These are phyloP conservation scores for Aspergillus brasiliensis DNA, from an alignment of 2,329 filamentous ascomycete species.

Conservation along the genomic window DNA sequence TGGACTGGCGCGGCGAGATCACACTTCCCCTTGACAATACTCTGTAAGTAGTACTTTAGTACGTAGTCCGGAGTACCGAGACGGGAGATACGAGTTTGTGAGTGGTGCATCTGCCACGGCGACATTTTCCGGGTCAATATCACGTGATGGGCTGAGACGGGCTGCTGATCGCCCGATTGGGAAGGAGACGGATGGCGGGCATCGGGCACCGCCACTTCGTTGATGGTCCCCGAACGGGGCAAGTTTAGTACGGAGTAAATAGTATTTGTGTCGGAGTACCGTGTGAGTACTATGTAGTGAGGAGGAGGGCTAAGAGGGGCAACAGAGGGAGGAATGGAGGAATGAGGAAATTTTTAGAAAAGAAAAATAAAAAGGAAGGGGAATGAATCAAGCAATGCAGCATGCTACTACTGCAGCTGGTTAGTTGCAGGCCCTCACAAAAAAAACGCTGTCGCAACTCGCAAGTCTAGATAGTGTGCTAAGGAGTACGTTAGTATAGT, in stretches of 20 bases:
- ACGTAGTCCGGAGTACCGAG: no score
- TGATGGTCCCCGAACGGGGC: background rate
- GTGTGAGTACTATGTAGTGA: background rate
- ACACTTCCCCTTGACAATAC: no score
- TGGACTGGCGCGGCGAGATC: no score
- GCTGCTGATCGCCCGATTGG: background rate
- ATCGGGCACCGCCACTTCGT: background rate
- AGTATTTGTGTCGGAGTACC: no score
- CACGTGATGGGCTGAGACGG: background rate
- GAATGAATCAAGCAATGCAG: background rate
- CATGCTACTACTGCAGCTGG: background rate
- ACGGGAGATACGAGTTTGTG: no score
- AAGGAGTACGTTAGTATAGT: no score
- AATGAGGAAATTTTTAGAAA: background rate
- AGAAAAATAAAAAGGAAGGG: background rate
- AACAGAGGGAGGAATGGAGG: background rate
- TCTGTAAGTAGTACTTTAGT: no score
- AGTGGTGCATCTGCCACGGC: background rate
- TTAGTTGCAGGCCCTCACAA: background rate
- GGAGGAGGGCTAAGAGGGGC: background rate
- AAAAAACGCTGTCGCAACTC: background rate
- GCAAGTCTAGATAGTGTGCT: background rate
- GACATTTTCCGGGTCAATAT: background rate
- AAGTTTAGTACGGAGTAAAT: background rate
- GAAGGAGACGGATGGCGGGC: background rate